A percentile compares a stretch with the other conserved stretches of the same genome.
phyloP scores from a whole-genome alignment of 768 basidiomycete species.

The Russula sp. region DNA sequence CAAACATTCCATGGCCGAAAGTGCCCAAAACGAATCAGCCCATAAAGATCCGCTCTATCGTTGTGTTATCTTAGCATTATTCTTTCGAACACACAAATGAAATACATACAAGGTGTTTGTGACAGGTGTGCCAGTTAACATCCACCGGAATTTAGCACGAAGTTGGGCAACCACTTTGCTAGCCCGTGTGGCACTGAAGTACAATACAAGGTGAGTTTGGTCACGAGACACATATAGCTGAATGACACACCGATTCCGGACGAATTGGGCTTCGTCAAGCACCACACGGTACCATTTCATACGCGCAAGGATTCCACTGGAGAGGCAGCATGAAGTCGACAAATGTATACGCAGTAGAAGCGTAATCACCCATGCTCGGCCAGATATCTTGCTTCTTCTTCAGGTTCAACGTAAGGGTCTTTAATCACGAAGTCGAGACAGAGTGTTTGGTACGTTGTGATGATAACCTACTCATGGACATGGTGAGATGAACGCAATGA shows the following conservation, averaged over 20 bases:
- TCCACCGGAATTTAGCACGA: slow-evolving; percentile 68
- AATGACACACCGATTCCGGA: slow-evolving; percentile 55
- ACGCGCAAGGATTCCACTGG: slow-evolving; percentile 56
- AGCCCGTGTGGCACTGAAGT: slow-evolving; percentile 49
- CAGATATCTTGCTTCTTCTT: slow-evolving; percentile 51
- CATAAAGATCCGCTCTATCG: slow-evolving; percentile 63
- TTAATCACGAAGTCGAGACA: slow-evolving; percentile 56
- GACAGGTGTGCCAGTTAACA: slow-evolving; percentile 73
- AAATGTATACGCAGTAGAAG: background rate
- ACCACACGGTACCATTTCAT: slow-evolving; percentile 67
- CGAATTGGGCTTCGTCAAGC: slow-evolving; percentile 78
- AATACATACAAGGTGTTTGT: slow-evolving; percentile 58
- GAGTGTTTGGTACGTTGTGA: slow-evolving; percentile 79
- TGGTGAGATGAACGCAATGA: background rate
- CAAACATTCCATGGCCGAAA: slow-evolving; percentile 75
- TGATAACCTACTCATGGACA: slow-evolving; percentile 49
- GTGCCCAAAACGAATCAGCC: slow-evolving; percentile 63
- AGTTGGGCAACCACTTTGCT: slow-evolving; percentile 61
- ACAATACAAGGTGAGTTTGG: background rate
- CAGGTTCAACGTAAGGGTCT: slow-evolving; percentile 42
- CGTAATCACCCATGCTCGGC: slow-evolving; percentile 46
- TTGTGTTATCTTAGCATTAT: slow-evolving; percentile 3
- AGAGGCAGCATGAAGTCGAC: background rate
- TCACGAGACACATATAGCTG: background rate
- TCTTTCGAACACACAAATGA: background rate